These are phyloP conservation scores for Collariella sp. DNA, from an alignment of 495 filamentous ascomycete genomes.

Conservation along the genomic window DNA sequence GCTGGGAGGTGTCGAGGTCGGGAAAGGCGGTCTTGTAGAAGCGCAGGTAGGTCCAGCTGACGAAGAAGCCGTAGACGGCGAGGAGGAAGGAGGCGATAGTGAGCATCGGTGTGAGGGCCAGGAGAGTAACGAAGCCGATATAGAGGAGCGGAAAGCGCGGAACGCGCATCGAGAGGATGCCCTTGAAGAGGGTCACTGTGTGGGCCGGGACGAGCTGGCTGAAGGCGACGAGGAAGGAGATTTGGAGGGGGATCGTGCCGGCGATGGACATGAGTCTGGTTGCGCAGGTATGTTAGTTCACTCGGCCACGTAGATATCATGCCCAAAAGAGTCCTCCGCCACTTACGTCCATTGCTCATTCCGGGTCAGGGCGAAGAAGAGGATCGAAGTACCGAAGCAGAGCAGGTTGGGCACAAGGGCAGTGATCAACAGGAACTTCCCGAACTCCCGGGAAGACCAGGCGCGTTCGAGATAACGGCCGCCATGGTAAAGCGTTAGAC, in stretches of 20 bases:
- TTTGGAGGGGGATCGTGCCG: constrained; percentile 82
- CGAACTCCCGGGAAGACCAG: constrained; percentile 89
- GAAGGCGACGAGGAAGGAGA: constrained; percentile 92
- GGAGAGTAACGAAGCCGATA: constrained; percentile 63
- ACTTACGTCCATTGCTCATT: constrained; percentile 63
- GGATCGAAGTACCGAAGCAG: constrained; percentile 61
- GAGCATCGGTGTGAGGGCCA: constrained; percentile 71
- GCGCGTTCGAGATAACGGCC: constrained; percentile 93
- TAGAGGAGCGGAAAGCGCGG: constrained; percentile 83
- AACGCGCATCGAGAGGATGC: constrained; percentile 80
- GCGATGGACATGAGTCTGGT: constrained; percentile 66
- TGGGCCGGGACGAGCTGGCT: constrained; percentile 97
- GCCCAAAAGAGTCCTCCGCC: not conserved
- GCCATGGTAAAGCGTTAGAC: constrained; percentile 78
- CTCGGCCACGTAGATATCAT: not conserved
- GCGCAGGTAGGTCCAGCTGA: constrained; percentile 91
- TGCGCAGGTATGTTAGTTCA: constrained; percentile 12
- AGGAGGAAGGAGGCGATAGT: constrained; percentile 79
- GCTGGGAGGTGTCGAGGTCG: constrained; percentile 55
- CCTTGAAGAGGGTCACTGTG: constrained; percentile 88
- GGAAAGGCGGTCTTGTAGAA: constrained; percentile 75
- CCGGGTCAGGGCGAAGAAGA: constrained; percentile 61
- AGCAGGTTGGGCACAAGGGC: constrained; percentile 71
- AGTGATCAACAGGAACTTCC: constrained; percentile 75
- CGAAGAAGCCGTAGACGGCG: constrained; percentile 71